These are phyloP conservation scores for Citropsis articulata DNA, from an alignment of 345 rosid species.

Conservation along the genomic window DNA sequence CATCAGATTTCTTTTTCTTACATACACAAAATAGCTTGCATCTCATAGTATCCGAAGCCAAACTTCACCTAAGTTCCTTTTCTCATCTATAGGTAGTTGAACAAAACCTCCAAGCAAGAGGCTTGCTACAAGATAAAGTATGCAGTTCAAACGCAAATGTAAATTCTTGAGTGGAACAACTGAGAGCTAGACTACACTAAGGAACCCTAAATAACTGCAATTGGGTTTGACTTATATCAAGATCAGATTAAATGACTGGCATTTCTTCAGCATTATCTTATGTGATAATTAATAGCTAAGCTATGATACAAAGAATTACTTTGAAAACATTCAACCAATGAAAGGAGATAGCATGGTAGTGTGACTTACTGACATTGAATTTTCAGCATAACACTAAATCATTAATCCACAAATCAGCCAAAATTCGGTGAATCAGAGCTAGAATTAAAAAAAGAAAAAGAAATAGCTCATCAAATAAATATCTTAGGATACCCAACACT, in stretches of 20 bases:
- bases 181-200: not conserved
- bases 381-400: not conserved
- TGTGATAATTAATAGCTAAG: not conserved
- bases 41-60: not conserved
- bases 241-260: not conserved
- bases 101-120: too few relatives aligned
- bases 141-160: not conserved
- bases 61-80: not conserved
- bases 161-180: not conserved
- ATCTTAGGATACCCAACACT: slow-evolving; percentile 12
- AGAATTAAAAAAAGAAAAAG: not conserved
- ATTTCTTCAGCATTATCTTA: not conserved
- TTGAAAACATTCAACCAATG: not conserved
- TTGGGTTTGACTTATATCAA: not conserved
- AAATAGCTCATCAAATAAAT: not conserved
- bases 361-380: not conserved
- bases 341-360: not conserved
- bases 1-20: not conserved
- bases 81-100: too few relatives aligned
- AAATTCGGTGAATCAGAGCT: not conserved
- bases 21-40: not conserved
- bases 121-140: not conserved
- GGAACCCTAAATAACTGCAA: not conserved
- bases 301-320: not conserved
- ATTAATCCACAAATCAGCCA: slow-evolving; percentile 1